These are phyloP conservation scores for Nannochloropsis granulata DNA, from an alignment of 108 stramenopile species.

Conservation along the genomic window DNA sequence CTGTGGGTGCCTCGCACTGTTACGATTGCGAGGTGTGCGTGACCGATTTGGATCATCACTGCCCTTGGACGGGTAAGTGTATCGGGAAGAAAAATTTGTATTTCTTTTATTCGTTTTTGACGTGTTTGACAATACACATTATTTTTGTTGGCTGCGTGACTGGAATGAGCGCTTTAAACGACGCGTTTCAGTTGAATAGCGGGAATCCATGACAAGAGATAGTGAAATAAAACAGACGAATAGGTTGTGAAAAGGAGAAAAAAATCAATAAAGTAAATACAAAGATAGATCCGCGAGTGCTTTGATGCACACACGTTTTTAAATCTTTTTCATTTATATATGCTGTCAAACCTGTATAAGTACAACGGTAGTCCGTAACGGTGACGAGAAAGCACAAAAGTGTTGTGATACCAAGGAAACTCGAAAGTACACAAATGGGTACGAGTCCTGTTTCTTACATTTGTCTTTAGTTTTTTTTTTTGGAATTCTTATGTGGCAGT, in stretches of 20 bases:
- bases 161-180: background rate
- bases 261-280: background rate
- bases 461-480: no score
- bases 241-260: background rate
- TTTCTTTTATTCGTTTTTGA: slow-evolving; percentile 16
- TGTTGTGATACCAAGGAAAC: no score
- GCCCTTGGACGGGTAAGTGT: slow-evolving; percentile 43
- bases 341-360: no score
- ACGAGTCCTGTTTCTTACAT: no score
- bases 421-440: no score
- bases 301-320: background rate
- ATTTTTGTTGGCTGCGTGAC: background rate
- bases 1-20: slow-evolving; percentile 27
- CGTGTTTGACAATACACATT: slow-evolving; percentile 3
- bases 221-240: background rate
- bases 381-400: no score
- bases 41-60: slow-evolving; percentile 35
- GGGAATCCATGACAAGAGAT: background rate
- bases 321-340: no score
- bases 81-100: slow-evolving; percentile 28
- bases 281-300: background rate
- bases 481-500: no score
- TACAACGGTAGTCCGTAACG: no score
- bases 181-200: background rate
- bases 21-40: slow-evolving; percentile 34